Evolutionary conservation across 2,329 filamentous ascomycete species (phyloP).

Genomic region (Colletotrichum cordylinicola): DNA sequence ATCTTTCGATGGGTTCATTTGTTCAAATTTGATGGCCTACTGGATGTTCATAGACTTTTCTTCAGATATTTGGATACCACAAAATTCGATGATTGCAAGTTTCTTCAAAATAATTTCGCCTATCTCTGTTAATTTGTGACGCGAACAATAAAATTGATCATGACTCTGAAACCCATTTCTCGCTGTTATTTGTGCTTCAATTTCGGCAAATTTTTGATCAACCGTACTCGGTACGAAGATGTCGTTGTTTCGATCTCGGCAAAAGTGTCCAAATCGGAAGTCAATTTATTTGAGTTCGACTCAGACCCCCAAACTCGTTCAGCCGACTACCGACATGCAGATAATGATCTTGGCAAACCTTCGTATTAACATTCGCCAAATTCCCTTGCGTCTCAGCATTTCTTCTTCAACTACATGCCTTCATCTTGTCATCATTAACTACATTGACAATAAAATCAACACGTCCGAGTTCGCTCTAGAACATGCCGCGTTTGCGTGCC

Average conservation of each 20-base stretch:
- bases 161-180: background rate
- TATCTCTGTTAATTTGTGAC: background rate
- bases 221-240: background rate
- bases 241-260: background rate
- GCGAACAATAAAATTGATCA: background rate
- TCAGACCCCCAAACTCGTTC: background rate
- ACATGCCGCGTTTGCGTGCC: background rate
- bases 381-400: background rate
- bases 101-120: background rate
- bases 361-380: background rate
- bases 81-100: background rate
- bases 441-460: background rate
- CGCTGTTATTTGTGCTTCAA: background rate
- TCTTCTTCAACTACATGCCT: background rate
- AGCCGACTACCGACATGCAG: background rate
- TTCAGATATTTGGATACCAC: constrained; percentile 4
- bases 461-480: background rate
- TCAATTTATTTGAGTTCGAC: background rate
- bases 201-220: background rate
- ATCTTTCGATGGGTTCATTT: background rate
- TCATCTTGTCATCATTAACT: background rate
- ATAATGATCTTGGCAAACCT: background rate
- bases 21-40: background rate
- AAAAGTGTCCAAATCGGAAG: background rate
- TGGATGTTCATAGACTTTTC: background rate